Evolutionary conservation across 139 green algal genomes (phyloP), one percentile per base, ranked within the genome.

Genomic region (Choricystis sp.): DNA sequence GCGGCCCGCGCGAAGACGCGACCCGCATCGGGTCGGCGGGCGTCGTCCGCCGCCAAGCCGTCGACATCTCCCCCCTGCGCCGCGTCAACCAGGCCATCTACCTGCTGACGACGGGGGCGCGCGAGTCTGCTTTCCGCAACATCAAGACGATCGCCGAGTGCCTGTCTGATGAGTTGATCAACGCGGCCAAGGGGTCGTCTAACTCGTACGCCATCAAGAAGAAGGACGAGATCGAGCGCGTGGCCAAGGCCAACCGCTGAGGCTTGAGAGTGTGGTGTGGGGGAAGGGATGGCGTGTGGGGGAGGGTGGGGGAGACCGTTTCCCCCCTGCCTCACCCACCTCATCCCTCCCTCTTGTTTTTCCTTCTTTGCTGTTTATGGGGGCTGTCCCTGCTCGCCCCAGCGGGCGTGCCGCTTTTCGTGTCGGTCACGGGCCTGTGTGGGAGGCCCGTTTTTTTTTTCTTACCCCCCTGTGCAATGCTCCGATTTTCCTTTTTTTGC

Each of bases 131-230:
- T 0, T 99, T 99, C 87, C 78, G 93, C 30, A 99, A 98, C 82
- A 94, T 99, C 78, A 99, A 99, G 29, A 98, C 93, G 59, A 94
- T 99, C 71, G 84, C 91, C 29, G 93, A 99, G 85, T 99, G 93
- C 86, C 76, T 99, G 58, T 91, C 92, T 24, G 93, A 99, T 69
- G 93, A 99, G 86, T 85, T 99, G 40, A 92, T 97, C 74, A 99
- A 99, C 72, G 93, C 93, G 26, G 93, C 93, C 74, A 99, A 99
- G 87, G 93, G 92, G 48, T 95, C 85, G 29, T 95, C 83, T 64
- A 99, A 98, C 91, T 91, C 84, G 64, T 98, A 97, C 66, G 92
- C 92, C 49, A 98, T 99, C 81, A 99, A 99, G 93, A 99, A 99
- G 89, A 99, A 99, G 89, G 77, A 91, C 67, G 86, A 99, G 82